These are phyloP conservation scores for Sugiyamaella sp. DNA, from an alignment of 1,139 yeast genomes.

Conservation along the genomic window DNA sequence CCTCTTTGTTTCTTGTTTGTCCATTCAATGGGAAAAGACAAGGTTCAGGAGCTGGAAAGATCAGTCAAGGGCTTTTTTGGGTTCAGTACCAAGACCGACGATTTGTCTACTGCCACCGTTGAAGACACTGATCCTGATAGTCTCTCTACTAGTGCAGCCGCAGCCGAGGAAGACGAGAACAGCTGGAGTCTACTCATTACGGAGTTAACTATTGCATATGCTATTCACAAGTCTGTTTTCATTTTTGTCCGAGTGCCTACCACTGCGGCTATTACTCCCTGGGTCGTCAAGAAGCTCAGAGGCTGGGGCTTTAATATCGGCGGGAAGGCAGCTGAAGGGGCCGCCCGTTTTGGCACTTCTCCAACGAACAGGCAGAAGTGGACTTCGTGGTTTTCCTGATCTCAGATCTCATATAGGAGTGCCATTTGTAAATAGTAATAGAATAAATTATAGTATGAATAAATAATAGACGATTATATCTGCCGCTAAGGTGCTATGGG, in stretches of 20 bases:
- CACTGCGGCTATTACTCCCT: slow-evolving; percentile 91
- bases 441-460: slow-evolving; percentile 10
- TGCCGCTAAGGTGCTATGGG: too few species aligned
- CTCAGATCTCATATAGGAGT: neutral
- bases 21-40: slow-evolving; percentile 83
- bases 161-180: slow-evolving; percentile 23
- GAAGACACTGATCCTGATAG: slow-evolving; percentile 16
- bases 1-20: slow-evolving; percentile 83
- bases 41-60: slow-evolving; percentile 67
- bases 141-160: too few species aligned
- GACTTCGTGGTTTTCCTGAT: slow-evolving; percentile 61
- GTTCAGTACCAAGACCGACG: slow-evolving; percentile 34
- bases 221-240: slow-evolving; percentile 81
- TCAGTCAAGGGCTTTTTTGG: slow-evolving; percentile 52
- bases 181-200: slow-evolving; percentile 53
- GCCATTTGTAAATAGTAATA: slow-evolving; percentile 6
- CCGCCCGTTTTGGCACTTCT: slow-evolving; percentile 53
- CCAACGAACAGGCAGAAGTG: slow-evolving; percentile 59
- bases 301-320: slow-evolving; percentile 84
- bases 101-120: slow-evolving; percentile 33
- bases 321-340: slow-evolving; percentile 41
- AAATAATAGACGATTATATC: slow-evolving; percentile 10
- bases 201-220: slow-evolving; percentile 89
- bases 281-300: slow-evolving; percentile 65
- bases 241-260: slow-evolving; percentile 81